Percentiles rank a stretch among this genome's conserved stretches.
Conservation (phyloP, 1,284 basidiomycete genomes). For the Takashimella koratensis region DNA sequence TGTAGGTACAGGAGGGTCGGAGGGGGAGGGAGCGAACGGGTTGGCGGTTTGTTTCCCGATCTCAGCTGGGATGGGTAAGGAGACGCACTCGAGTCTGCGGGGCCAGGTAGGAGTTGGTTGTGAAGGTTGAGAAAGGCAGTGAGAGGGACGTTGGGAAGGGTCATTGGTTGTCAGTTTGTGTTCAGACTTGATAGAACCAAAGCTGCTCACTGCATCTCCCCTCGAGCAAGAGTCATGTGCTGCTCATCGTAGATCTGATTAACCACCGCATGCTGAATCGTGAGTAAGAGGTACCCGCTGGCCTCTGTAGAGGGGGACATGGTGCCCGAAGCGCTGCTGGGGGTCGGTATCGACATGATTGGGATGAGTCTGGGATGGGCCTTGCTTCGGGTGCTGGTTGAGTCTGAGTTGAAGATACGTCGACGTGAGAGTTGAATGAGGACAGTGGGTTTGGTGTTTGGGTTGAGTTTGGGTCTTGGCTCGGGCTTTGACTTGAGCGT, state of each 20-base stretch:
- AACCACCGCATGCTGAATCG: constrained; percentile 35
- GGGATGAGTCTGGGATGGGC: too few species aligned
- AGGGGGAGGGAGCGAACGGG: constrained; percentile 41
- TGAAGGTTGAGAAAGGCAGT: neutral
- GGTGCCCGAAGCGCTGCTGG: constrained; percentile 10
- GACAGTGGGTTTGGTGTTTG: too few species aligned
- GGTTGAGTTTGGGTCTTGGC: too few species aligned
- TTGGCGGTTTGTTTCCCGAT: constrained; percentile 47
- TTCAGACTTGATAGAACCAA: neutral
- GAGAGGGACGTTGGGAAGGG: neutral
- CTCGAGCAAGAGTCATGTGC: constrained; percentile 33
- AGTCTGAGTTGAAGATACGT: too few species aligned
- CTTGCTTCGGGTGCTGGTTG: too few species aligned
- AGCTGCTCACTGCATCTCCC: constrained; percentile 38
- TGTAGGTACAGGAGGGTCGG: constrained; percentile 39
- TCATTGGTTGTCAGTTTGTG: too few species aligned
- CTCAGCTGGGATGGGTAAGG: constrained; percentile 42
- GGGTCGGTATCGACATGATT: too few species aligned
- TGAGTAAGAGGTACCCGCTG: constrained; percentile 36
- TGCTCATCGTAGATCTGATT: constrained; percentile 38
- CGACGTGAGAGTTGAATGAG: too few species aligned
- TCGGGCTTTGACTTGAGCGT: too few species aligned
- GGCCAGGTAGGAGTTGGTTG: constrained; percentile 3
- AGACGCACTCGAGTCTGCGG: constrained; percentile 45
- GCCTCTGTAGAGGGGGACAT: constrained; percentile 21